Evolutionary conservation across 257 asterid genomes (phyloP), one percentile per base, ranked within the genome.

Genomic region (Capsicum chinense): DNA sequence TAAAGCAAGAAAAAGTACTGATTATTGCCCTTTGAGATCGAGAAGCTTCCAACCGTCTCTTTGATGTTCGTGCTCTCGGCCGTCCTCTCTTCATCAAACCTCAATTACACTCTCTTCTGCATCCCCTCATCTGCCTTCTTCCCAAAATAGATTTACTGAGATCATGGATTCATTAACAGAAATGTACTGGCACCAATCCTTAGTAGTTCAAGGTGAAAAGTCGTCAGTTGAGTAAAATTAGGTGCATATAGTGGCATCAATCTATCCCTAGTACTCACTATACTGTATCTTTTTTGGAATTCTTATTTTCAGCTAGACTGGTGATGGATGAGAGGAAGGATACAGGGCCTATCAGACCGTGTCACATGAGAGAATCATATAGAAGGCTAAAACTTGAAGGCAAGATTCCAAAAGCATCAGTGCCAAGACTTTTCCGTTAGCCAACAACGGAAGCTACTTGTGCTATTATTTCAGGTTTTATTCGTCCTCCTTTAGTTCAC

Each of bases 361-460:
- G 98, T 90, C 99, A 93, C 89, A 89, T 95, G 83, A 91, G 99
- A 85, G 98, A 95, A 91, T 95, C 99, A 47, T 95, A 93, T 50
- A 89, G 98, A 88, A 92, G 98, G 85, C 79, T 95, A 17, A 95
- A 94, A 84, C 92, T 92, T 56, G 99, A 93, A 59, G 98, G 98
- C 85, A 95, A 94, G 90, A 87, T 94, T 78, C 98, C 97, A 0
- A 93, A 88, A 87, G 88, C 94, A 90, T 93, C 99, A 17, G 98
- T 92, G 9, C 93, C 94, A 0, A 89, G 98, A 91, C 97, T 93
- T 84, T 93, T 95, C 90, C 94, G 92, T 71, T 93, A 93, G 92
- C 42, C 70, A 74, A 83, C 26, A 26, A 37, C 3, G 50, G 44
- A 47, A 69, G 19, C 54, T 33, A 47, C 76, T 52, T 59, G 37